Base-by-base conservation (phyloP, 2,329 filamentous ascomycete genomes). In the Alternaria infectoria region DNA sequence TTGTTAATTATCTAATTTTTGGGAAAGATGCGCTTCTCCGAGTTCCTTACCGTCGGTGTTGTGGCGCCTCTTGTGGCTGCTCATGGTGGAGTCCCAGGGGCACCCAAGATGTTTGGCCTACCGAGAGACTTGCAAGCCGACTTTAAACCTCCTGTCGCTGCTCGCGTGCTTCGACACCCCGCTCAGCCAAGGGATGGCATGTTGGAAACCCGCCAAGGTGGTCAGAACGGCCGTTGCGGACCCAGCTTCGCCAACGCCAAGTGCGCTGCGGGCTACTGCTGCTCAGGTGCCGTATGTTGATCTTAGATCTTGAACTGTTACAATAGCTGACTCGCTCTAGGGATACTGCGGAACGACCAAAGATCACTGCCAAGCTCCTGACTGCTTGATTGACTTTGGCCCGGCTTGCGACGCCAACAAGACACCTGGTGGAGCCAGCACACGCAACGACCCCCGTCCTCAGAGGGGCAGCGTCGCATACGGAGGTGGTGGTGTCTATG, bases 381-480 rank as follows among this genome's bases (percentile, higher is more conserved):
- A 88, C 63, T 90, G 88, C 72, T 84, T 86, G 71, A 86, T 89
- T 67, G 79, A 86, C 67, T 90, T 86, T 64, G 87, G 86, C 7
- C 82, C 87, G 15, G 84, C 77, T 5, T 90, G 88, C 64, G 88
- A 90, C 72, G 87, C 84, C 51, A 89, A 89, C 69, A 78, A 82
- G 61, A 81, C 81, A 69, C 83, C 87, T 57, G 62, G 83, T 67
- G 89, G 89, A 4, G 79, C 81, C 5, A 85, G 86, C 57, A 90
- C 88, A 0, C 81, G 82, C 5, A 80, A 77, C 2, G 75, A 89
- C 55, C 74, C 83, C 30, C 84, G 89, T 13, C 81, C 86, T 2
- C 81, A 86, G 28, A 73, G 88, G 9, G 89, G 89, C 11, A 78
- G 65, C 8, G 81, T 89, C 3, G 80, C 82, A 0, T 89, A 90